Conservation (phyloP, 1,284 basidiomycete species). For the Cutaneotrichosporon arboriforme region DNA sequence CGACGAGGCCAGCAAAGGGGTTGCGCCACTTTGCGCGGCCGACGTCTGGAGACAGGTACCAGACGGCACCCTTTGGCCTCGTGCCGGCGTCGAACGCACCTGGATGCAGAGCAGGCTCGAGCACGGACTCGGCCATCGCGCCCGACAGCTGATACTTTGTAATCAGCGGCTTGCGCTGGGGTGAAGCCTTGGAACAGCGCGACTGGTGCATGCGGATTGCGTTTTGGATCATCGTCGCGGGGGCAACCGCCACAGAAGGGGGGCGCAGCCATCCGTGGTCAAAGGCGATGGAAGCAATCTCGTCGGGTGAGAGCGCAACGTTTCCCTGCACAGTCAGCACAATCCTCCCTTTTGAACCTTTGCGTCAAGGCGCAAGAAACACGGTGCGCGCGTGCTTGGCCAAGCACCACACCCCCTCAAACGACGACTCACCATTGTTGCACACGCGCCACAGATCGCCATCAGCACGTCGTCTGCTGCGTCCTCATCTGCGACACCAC, state of each 20-base stretch:
- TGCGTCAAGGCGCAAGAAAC: not conserved
- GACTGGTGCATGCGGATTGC: conserved; percentile 42
- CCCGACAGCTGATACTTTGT: conserved; percentile 43
- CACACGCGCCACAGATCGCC: conserved; percentile 40
- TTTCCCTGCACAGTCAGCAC: conserved; percentile 31
- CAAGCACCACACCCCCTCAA: not conserved
- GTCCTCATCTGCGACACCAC: conserved; percentile 40
- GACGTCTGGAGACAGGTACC: conserved; percentile 30
- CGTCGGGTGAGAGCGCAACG: conserved; percentile 40
- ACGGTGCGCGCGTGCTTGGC: conserved; percentile 7
- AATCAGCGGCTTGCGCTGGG: conserved; percentile 32
- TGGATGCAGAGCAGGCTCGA: conserved; percentile 43
- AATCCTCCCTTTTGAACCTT: too few relatives aligned
- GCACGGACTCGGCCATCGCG: conserved; percentile 36
- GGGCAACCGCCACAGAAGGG: conserved; percentile 40
- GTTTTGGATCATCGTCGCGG: conserved; percentile 36
- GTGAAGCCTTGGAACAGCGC: conserved; percentile 27
- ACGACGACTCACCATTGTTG: conserved; percentile 31
- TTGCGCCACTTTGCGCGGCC: conserved; percentile 39
- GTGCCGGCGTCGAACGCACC: conserved; percentile 28
- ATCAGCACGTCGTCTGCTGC: conserved; percentile 43
- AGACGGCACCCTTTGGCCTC: conserved; percentile 44
- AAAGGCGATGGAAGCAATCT: conserved; percentile 37
- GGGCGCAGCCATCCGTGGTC: conserved; percentile 43
- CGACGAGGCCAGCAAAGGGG: conserved; percentile 39